phyloP scores from a whole-genome alignment of 305 asterid species.

The Solanum aculeatissimum region DNA sequence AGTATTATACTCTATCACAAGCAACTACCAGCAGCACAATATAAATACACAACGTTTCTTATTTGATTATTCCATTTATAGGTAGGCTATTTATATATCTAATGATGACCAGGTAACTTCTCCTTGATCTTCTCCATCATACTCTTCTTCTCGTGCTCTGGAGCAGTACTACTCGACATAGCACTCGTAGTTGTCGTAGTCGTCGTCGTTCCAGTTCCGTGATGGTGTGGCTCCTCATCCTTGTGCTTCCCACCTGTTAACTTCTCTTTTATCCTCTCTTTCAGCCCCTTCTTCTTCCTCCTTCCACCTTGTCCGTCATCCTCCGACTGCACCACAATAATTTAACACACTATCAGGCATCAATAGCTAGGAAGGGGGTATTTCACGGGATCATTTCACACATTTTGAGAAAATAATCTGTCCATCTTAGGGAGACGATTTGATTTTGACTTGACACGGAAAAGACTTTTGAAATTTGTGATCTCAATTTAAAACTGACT shows the following conservation, averaged over 20 bases:
- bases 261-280: slow-evolving; percentile 56
- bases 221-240: slow-evolving; percentile 12
- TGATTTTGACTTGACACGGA: too few relatives aligned
- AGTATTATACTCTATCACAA: background rate
- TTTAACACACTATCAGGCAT: background rate
- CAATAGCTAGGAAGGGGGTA: background rate
- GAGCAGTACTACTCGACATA: slow-evolving; percentile 17
- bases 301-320: slow-evolving; percentile 77
- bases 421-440: too few relatives aligned
- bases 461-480: too few relatives aligned
- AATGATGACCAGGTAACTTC: slow-evolving; percentile 59
- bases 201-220: background rate
- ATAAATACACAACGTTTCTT: background rate
- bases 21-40: background rate
- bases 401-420: too few relatives aligned
- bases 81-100: background rate
- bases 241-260: slow-evolving; percentile 38
- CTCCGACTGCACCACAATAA: slow-evolving; percentile 32
- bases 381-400: too few relatives aligned
- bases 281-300: slow-evolving; percentile 64
- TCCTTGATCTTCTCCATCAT: slow-evolving; percentile 65
- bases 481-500: too few relatives aligned
- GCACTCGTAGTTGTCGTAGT: slow-evolving; percentile 12
- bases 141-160: slow-evolving; percentile 56
- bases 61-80: background rate